Conservation (phyloP, 768 basidiomycete genomes). For the Naganishia friedmannii region DNA sequence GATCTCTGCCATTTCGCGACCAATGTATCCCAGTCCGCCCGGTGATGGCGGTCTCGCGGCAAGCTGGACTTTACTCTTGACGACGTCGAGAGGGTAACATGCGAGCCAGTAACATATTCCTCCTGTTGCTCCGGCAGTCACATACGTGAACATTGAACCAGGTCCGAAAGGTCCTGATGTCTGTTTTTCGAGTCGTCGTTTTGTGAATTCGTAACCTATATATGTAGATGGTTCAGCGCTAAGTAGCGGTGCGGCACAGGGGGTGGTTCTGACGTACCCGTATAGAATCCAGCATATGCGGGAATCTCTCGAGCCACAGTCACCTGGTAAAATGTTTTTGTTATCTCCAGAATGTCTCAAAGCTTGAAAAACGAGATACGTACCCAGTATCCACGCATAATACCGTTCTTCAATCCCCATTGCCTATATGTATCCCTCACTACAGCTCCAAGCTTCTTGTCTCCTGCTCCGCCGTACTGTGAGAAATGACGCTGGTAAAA, state of each 20-base stretch:
- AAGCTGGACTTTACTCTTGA: conserved; percentile 86
- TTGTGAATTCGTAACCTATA: conserved; percentile 81
- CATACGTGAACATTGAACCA: conserved; percentile 35
- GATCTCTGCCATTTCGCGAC: conserved; percentile 64
- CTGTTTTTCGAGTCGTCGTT: conserved; percentile 58
- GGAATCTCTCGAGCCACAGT: conserved; percentile 92
- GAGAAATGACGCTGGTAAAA: background rate
- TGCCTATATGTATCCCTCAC: conserved; percentile 78
- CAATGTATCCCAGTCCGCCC: conserved; percentile 63
- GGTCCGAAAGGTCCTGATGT: conserved; percentile 25
- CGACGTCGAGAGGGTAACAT: conserved; percentile 87
- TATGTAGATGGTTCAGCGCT: conserved; percentile 21
- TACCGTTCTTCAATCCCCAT: conserved; percentile 79
- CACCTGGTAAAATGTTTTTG: conserved; percentile 56
- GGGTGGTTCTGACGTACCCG: conserved; percentile 44
- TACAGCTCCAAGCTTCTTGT: conserved; percentile 72
- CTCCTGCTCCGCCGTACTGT: conserved; percentile 73
- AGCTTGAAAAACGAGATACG: conserved; percentile 32
- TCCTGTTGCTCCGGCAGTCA: conserved; percentile 53
- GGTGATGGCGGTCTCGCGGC: conserved; percentile 64
- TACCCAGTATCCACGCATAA: conserved; percentile 98
- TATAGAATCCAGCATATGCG: conserved; percentile 78
- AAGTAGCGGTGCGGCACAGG: background rate
- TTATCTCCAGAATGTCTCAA: background rate
- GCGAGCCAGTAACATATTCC: conserved; percentile 87